These are phyloP conservation scores for Candida sp. DNA, from an alignment of 1,139 yeast species.

Conservation along the genomic window DNA sequence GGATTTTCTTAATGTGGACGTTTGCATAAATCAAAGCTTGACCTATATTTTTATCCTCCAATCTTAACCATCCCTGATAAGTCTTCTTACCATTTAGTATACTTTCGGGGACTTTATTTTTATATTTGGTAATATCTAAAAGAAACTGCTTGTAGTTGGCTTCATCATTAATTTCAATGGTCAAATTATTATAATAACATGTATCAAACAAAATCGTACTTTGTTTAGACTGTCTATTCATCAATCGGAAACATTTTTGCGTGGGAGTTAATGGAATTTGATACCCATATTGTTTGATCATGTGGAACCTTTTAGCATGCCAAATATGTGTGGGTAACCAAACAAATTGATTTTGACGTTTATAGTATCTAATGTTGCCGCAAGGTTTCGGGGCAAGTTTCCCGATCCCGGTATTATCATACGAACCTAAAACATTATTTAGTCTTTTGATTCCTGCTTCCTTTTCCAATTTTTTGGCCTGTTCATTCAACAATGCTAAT, in stretches of 20 bases:
- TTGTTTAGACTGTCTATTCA: constrained; percentile 59
- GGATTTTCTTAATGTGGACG: constrained; percentile 18
- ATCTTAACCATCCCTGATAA: constrained; percentile 32
- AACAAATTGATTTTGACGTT: constrained; percentile 63
- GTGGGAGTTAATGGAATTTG: constrained; percentile 82
- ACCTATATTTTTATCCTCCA: constrained; percentile 19
- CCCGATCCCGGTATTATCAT: constrained; percentile 57
- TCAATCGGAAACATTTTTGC: constrained; percentile 76
- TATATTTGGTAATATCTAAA: constrained; percentile 15
- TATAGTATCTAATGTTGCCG: constrained; percentile 57
- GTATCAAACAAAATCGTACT: constrained; percentile 75
- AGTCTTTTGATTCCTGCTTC: constrained; percentile 10
- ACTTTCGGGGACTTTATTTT: constrained; percentile 16
- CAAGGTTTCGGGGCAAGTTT: constrained; percentile 47
- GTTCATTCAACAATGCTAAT: constrained; percentile 18
- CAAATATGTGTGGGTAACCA: constrained; percentile 96
- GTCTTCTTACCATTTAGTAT: constrained; percentile 22
- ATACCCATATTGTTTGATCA: constrained; percentile 78
- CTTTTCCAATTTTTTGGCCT: constrained; percentile 14
- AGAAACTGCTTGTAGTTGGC: constrained; percentile 12
- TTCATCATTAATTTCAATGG: constrained; percentile 32
- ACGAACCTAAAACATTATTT: constrained; percentile 58
- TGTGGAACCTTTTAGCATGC: constrained; percentile 93
- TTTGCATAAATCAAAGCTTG: constrained; percentile 24
- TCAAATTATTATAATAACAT: constrained; percentile 57